Conservation (phyloP, 23 red algal genomes). For the Agarophyton chilense region DNA sequence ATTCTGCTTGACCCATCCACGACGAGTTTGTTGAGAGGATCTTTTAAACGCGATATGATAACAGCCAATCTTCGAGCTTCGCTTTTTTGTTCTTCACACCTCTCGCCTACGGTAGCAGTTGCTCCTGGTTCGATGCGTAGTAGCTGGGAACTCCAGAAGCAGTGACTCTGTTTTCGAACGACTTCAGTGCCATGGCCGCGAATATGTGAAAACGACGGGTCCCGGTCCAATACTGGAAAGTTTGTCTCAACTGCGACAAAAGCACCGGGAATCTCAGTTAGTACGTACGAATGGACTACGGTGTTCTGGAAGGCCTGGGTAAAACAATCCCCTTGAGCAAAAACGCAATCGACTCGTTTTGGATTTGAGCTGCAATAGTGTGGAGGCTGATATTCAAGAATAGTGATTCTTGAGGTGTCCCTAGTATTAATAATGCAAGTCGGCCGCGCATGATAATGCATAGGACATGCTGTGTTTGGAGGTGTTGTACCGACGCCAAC, state of each 20-base stretch:
- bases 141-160: constrained; percentile 21
- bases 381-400: neutral
- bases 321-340: constrained; percentile 1
- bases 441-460: neutral
- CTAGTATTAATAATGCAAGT: neutral
- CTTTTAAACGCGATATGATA: neutral
- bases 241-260: neutral
- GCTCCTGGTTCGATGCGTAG: neutral
- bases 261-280: neutral
- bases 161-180: neutral
- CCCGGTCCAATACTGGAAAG: neutral
- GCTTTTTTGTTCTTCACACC: neutral
- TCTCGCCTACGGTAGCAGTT: neutral
- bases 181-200: constrained; percentile 8
- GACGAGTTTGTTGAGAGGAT: neutral
- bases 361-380: neutral
- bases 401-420: neutral
- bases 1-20: neutral
- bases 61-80: neutral
- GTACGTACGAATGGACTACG: neutral
- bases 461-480: neutral
- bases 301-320: neutral
- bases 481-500: neutral
- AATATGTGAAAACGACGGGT: neutral
- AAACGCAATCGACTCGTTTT: neutral